These are phyloP conservation scores for Trichoderma oligosporum DNA, from an alignment of 2,329 filamentous ascomycete species.

Conservation along the genomic window DNA sequence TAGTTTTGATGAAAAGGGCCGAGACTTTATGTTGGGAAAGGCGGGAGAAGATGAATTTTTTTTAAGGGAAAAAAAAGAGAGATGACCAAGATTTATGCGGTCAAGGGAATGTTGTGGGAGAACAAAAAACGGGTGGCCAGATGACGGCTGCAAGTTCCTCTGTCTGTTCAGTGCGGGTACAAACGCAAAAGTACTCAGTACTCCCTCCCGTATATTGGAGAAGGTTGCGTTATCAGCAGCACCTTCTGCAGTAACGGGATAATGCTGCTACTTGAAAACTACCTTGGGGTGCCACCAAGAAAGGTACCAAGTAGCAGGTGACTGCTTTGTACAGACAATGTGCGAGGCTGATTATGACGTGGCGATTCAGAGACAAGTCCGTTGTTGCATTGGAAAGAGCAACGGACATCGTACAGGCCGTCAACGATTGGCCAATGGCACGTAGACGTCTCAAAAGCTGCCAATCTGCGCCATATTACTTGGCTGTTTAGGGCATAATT, in stretches of 20 bases:
- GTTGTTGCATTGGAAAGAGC: background rate
- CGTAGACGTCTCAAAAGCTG: too few relatives aligned
- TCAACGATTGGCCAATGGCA: background rate
- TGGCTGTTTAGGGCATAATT: background rate
- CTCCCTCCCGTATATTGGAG: background rate
- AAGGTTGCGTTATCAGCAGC: slow-evolving; percentile 12
- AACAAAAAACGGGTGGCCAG: slow-evolving; percentile 8
- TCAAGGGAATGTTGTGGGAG: slow-evolving; percentile 5
- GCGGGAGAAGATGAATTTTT: background rate
- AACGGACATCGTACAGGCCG: background rate
- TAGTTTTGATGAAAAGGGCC: background rate
- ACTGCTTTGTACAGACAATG: slow-evolving; percentile 2
- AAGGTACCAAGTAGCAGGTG: background rate
- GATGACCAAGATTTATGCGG: slow-evolving; percentile 8
- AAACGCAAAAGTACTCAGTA: slow-evolving; percentile 1
- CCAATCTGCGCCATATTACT: background rate
- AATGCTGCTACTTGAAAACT: background rate
- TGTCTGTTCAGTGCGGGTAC: slow-evolving; percentile 14
- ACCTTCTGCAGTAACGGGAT: background rate
- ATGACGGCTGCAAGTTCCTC: slow-evolving; percentile 1
- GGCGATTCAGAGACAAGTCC: background rate
- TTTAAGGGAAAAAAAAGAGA: background rate
- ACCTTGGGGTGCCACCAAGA: background rate
- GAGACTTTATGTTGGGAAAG: background rate
- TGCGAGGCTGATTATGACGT: slow-evolving; percentile 16